phyloP scores from a whole-genome alignment of 2,329 filamentous ascomycete genomes.

The Coleophoma eucalyptorum region DNA sequence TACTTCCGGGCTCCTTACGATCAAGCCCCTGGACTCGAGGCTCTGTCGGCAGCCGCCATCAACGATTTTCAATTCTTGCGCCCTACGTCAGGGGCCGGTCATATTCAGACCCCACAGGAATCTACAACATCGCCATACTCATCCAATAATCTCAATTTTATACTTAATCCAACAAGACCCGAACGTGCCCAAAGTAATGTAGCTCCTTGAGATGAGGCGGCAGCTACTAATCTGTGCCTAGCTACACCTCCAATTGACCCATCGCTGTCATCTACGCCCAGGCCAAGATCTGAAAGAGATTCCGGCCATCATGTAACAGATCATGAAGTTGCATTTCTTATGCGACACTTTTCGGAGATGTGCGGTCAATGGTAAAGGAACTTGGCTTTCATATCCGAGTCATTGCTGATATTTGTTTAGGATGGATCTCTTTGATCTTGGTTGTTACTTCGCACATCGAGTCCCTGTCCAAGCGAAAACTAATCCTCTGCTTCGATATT shows the following conservation, averaged over 20 bases:
- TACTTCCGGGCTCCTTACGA: slow-evolving; percentile 20
- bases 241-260: slow-evolving; percentile 41
- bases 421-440: slow-evolving; percentile 52
- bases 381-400: background rate
- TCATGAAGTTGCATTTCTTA: slow-evolving; percentile 54
- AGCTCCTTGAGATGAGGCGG: too few species aligned
- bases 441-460: slow-evolving; percentile 55
- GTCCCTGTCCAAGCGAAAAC: slow-evolving; percentile 53
- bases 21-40: slow-evolving; percentile 47
- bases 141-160: slow-evolving; percentile 47
- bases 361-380: slow-evolving; percentile 50
- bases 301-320: slow-evolving; percentile 32
- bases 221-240: background rate
- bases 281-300: too few species aligned
- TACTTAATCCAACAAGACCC: slow-evolving; percentile 40
- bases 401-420: slow-evolving; percentile 23
- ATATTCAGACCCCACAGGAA: slow-evolving; percentile 14
- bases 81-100: slow-evolving; percentile 10
- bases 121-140: slow-evolving; percentile 18
- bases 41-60: slow-evolving; percentile 48
- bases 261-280: slow-evolving; percentile 14
- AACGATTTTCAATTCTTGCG: slow-evolving; percentile 30
- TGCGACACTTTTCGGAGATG: slow-evolving; percentile 56
- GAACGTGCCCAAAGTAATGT: slow-evolving; percentile 8
- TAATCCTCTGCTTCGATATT: slow-evolving; percentile 42